Evolutionary conservation across 2,329 filamentous ascomycete species (phyloP).

Genomic region (Pseudocercospora vitis): DNA sequence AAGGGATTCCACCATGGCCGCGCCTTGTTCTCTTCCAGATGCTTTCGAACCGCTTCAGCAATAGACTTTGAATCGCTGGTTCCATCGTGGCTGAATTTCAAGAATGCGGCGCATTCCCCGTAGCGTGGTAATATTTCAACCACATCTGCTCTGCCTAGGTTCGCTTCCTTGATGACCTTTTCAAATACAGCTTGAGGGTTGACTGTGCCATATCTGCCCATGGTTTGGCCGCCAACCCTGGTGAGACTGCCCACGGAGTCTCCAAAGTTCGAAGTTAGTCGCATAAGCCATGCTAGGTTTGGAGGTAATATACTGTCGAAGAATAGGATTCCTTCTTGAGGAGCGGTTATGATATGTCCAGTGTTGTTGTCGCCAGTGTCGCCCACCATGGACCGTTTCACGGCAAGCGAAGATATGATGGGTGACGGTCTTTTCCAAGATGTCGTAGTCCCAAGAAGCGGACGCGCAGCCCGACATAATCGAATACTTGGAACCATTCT

Average conservation of each 20-base stretch:
- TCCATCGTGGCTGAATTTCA: conserved; percentile 70
- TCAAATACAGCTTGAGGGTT: conserved; percentile 58
- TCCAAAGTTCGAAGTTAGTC: conserved; percentile 51
- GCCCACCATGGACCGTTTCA: conserved; percentile 20
- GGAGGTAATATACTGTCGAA: conserved; percentile 90
- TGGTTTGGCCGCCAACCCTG: conserved; percentile 17
- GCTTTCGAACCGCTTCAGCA: conserved; percentile 60
- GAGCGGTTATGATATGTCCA: conserved; percentile 75
- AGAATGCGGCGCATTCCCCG: conserved; percentile 89
- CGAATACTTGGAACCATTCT: conserved; percentile 2
- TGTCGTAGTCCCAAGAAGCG: conserved; percentile 1
- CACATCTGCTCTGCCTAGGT: conserved; percentile 57
- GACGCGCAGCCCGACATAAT: conserved; percentile 10
- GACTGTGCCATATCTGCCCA: conserved; percentile 45
- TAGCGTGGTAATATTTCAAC: conserved; percentile 79
- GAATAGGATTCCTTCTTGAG: conserved; percentile 82
- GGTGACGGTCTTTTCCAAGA: background rate
- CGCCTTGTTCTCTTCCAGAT: conserved; percentile 68
- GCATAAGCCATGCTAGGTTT: conserved; percentile 64
- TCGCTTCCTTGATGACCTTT: conserved; percentile 37
- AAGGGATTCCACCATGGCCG: conserved; percentile 92
- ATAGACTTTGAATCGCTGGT: conserved; percentile 54
- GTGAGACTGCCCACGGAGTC: conserved; percentile 11
- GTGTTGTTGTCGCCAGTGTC: conserved; percentile 55
- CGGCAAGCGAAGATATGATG: conserved; percentile 6